A percentile compares a stretch with the other conserved stretches of the same genome.
Conservation (phyloP, 306 rosid species). For the Quercus glauca region DNA sequence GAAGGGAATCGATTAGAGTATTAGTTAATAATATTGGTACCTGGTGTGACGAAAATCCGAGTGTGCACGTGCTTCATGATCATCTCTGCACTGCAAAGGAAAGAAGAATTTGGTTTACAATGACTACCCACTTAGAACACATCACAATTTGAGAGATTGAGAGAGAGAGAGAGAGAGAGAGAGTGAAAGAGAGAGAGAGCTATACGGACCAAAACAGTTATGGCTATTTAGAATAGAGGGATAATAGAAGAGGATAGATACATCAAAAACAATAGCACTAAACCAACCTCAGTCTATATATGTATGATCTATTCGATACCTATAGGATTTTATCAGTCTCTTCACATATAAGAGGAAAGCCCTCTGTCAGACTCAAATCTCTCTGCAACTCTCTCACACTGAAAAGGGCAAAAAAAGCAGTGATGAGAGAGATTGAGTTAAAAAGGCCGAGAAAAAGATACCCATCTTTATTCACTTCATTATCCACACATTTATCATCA, state of each 20-base stretch:
- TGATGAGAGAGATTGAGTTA: conserved; percentile 41
- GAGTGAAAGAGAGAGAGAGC: conserved; percentile 21
- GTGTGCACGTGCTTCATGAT: conserved; percentile 80
- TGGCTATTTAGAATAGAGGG: neutral
- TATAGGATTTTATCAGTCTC: conserved; percentile 35
- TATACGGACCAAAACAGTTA: conserved; percentile 18
- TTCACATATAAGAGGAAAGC: conserved; percentile 35
- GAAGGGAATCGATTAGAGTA: conserved; percentile 30
- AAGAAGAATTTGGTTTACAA: conserved; percentile 39
- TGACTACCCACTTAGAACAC: conserved; percentile 35
- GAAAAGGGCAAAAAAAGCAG: conserved; percentile 39
- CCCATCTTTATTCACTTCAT: conserved; percentile 69
- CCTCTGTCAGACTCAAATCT: conserved; percentile 77
- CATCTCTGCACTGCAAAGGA: conserved; percentile 48
- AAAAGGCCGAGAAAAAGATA: conserved; percentile 57
- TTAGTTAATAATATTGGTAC: conserved; percentile 38
- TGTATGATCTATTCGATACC: conserved; percentile 23
- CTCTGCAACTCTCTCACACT: conserved; percentile 65
- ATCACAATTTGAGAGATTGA: conserved; percentile 22
- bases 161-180: conserved; percentile 15
- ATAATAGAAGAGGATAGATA: conserved; percentile 26
- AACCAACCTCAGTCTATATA: conserved; percentile 30
- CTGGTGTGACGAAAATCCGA: conserved; percentile 71
- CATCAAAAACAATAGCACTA: conserved; percentile 38
- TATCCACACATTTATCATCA: conserved; percentile 50